Evolutionary conservation across 768 basidiomycete species (phyloP).

Genomic region (Tylopilus plumbeoviolaceoides): DNA sequence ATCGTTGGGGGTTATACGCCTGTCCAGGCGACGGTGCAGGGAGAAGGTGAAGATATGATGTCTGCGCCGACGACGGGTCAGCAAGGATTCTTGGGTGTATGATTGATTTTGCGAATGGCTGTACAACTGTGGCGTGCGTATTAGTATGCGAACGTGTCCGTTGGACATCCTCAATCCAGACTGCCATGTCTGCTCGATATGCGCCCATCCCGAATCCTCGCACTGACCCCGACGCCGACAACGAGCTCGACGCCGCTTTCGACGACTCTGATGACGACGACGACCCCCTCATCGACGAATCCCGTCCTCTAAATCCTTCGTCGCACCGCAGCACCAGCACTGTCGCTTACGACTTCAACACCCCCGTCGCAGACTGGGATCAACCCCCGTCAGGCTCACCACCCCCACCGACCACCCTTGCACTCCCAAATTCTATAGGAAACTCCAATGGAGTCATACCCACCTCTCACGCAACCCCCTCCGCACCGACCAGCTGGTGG

Average conservation of each 20-base stretch:
- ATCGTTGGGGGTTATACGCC: slow-evolving; percentile 15
- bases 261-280: slow-evolving; percentile 67
- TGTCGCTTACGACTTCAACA: slow-evolving; percentile 73
- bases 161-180: background rate
- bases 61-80: slow-evolving; percentile 1
- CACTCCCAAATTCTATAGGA: slow-evolving; percentile 67
- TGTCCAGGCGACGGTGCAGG: slow-evolving; percentile 8
- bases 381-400: slow-evolving; percentile 83
- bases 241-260: slow-evolving; percentile 86
- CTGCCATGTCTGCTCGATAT: slow-evolving; percentile 55
- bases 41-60: slow-evolving; percentile 11
- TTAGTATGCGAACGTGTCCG: background rate
- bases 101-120: slow-evolving; percentile 1
- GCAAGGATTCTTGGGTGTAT: slow-evolving; percentile 21
- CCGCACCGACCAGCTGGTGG: slow-evolving; percentile 44
- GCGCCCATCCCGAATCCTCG: slow-evolving; percentile 60
- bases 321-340: slow-evolving; percentile 20
- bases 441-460: slow-evolving; percentile 75
- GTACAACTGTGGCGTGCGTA: slow-evolving; percentile 2
- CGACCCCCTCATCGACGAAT: slow-evolving; percentile 32
- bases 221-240: slow-evolving; percentile 42
- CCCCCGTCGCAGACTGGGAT: slow-evolving; percentile 60
- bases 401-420: slow-evolving; percentile 56
- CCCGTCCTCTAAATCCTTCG: slow-evolving; percentile 49
- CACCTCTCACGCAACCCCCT: slow-evolving; percentile 27